A percentile compares a stretch with the other conserved stretches of the same genome.
Conservation (phyloP, 805 yeast genomes). For the Barnettozyma sp. region DNA sequence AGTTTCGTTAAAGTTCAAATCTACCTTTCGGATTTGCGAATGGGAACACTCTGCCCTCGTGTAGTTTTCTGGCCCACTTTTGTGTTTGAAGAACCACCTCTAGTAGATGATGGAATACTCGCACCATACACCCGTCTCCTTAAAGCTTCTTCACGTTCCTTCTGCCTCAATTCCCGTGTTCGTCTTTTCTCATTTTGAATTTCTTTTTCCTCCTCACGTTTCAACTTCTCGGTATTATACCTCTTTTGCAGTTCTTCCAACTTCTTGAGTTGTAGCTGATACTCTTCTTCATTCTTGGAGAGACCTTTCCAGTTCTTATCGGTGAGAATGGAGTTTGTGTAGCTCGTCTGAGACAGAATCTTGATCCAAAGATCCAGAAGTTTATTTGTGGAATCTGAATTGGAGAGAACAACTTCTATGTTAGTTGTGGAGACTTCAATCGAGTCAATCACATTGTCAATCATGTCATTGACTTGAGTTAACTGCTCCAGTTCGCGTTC, state of each 20-base stretch:
- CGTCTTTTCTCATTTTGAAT: slow-evolving; percentile 12
- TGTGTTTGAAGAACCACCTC: no score
- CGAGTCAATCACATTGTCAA: slow-evolving; percentile 19
- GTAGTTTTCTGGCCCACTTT: no score
- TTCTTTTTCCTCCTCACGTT: slow-evolving; percentile 23
- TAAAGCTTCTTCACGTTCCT: slow-evolving; percentile 24
- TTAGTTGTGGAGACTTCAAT: slow-evolving; percentile 18
- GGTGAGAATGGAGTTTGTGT: slow-evolving; percentile 41
- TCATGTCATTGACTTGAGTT: slow-evolving; percentile 14
- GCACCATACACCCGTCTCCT: slow-evolving; percentile 26
- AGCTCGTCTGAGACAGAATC: slow-evolving; percentile 55
- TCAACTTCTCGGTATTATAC: slow-evolving; percentile 20
- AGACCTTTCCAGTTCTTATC: slow-evolving; percentile 36
- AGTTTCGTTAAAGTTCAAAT: no score
- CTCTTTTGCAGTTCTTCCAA: slow-evolving; percentile 25
- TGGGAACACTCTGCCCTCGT: no score
- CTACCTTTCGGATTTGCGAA: no score
- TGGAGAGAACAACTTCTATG: slow-evolving; percentile 17
- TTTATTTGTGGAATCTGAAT: slow-evolving; percentile 42
- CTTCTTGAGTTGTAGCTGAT: slow-evolving; percentile 22
- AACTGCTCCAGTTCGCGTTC: slow-evolving; percentile 21
- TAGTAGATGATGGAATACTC: slow-evolving; percentile 6
- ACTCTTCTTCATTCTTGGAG: slow-evolving; percentile 20
- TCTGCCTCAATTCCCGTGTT: slow-evolving; percentile 17
- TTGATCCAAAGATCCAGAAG: slow-evolving; percentile 54